Base-by-base conservation (phyloP, 192 early-diverging fungal species). In the Entomortierella parvispora region DNA sequence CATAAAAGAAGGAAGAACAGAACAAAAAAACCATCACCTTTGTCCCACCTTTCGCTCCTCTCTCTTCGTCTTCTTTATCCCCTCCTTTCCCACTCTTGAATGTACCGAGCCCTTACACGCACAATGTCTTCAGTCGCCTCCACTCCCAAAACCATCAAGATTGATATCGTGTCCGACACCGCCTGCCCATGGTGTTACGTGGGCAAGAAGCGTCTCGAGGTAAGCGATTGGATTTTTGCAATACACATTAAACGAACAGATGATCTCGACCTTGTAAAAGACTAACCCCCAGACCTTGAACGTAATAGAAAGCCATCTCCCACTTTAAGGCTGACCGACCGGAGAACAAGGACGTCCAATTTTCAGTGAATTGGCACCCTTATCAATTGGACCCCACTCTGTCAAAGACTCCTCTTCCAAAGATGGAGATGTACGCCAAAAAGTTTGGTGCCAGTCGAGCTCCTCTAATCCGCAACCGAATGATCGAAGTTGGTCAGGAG, bases 101-200 rank as follows among this genome's bases (percentile, higher is more conserved):
- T 72, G 62, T 56, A 61, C 10, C 31, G 53, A 10, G 37, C 48
- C 29, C 31, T 65, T 29, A 3, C 65, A 33, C 67, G 65, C 12
- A 71, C 62, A 37, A 71, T 71, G 69, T 29, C 68, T 48, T 22
- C 72, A 18, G 25, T 52, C 32, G 14, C 68, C 31, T 8, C 63
- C 17, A 20, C 62, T 18, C 17, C 58, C 20, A 76, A 66, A 47
- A 69, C 76, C 14, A 77, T 90, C 62, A 76, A 79, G n/a, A 88
- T 92, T 34, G 84, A 86, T 15, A 72, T 91, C 34, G 86, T 91
- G 33, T 82, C 82, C 8, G 92, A 93, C 81, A 91, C 82, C 29
- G 66, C 89, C 29, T 94, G 91, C 61, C 93, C 90, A 2, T 93
- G 90, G 90, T 94, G 91, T 70, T 94, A 85, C 65, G 68, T 94